phyloP scores from a whole-genome alignment of 768 basidiomycete genomes.

The Cystofilobasidium capitatum region DNA sequence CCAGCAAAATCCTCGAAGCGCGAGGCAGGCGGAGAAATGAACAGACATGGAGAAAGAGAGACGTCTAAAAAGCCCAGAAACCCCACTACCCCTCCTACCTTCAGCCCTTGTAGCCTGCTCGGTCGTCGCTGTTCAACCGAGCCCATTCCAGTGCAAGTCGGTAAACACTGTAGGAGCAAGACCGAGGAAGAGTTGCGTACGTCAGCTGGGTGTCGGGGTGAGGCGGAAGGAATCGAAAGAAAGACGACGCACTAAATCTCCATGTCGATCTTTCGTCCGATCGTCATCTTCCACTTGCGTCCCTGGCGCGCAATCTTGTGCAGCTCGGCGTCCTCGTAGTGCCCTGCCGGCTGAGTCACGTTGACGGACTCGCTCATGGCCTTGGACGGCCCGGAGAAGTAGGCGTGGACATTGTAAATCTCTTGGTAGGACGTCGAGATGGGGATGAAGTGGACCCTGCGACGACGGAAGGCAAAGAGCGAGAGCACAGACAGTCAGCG shows the following conservation, averaged over 20 bases:
- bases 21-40: neutral
- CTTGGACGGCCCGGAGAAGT: conserved; percentile 74
- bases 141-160: conserved; percentile 82
- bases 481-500: conserved; percentile 32
- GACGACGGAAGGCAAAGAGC: conserved; percentile 1
- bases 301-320: conserved; percentile 80
- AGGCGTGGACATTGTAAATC: conserved; percentile 78
- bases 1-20: too few relatives aligned
- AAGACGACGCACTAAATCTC: conserved; percentile 52
- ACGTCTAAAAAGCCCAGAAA: neutral
- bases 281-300: conserved; percentile 80
- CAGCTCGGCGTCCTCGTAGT: conserved; percentile 50
- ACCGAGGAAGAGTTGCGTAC: neutral
- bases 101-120: conserved; percentile 45
- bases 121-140: conserved; percentile 70
- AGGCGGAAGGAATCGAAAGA: conserved; percentile 3
- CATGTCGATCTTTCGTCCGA: conserved; percentile 79
- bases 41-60: conserved; percentile 7
- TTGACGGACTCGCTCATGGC: conserved; percentile 45
- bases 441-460: conserved; percentile 89
- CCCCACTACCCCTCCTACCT: neutral
- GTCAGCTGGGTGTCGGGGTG: conserved; percentile 20
- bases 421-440: conserved; percentile 65
- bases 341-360: neutral
- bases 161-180: conserved; percentile 47